Evolutionary conservation across 2,329 filamentous ascomycete genomes (phyloP).

Genomic region (Colletotrichum orbiculare): DNA sequence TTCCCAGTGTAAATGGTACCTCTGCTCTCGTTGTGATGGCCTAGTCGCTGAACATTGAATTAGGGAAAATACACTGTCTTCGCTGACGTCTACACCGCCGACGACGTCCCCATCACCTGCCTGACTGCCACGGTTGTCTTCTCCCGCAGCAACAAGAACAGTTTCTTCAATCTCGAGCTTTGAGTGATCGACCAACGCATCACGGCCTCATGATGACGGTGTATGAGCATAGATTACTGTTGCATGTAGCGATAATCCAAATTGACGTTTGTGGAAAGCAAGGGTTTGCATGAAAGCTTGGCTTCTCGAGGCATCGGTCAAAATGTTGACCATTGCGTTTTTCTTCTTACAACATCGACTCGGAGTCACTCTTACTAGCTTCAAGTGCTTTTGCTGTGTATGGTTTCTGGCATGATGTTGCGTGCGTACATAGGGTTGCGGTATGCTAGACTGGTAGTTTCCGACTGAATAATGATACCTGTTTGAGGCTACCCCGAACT

Average conservation of each 20-base stretch:
- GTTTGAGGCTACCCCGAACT: constrained; percentile 6
- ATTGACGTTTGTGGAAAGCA: constrained; percentile 4
- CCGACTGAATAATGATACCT: constrained; percentile 23
- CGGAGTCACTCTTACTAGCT: neutral
- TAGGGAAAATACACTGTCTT: constrained; percentile 91
- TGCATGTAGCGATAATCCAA: constrained; percentile 29
- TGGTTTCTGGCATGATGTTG: constrained; percentile 32
- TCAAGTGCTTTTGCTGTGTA: constrained; percentile 7
- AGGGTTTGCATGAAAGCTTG: constrained; percentile 29
- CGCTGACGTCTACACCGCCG: constrained; percentile 83
- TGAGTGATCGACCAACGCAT: constrained; percentile 39
- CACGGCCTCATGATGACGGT: constrained; percentile 29
- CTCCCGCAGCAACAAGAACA: constrained; percentile 49
- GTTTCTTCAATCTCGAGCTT: constrained; percentile 54
- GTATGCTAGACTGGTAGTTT: constrained; percentile 26
- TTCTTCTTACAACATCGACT: constrained; percentile 5
- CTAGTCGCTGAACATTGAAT: constrained; percentile 38
- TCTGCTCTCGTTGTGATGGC: neutral
- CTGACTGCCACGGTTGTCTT: constrained; percentile 81
- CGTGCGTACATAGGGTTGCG: constrained; percentile 34
- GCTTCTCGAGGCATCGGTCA: constrained; percentile 26
- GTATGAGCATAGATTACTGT: constrained; percentile 32
- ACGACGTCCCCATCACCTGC: constrained; percentile 84
- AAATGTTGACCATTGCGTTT: constrained; percentile 19
- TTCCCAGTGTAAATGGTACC: constrained; percentile 79